These are phyloP conservation scores for Cryptococcus sp. DNA, from an alignment of 1,284 basidiomycete genomes.

Conservation along the genomic window DNA sequence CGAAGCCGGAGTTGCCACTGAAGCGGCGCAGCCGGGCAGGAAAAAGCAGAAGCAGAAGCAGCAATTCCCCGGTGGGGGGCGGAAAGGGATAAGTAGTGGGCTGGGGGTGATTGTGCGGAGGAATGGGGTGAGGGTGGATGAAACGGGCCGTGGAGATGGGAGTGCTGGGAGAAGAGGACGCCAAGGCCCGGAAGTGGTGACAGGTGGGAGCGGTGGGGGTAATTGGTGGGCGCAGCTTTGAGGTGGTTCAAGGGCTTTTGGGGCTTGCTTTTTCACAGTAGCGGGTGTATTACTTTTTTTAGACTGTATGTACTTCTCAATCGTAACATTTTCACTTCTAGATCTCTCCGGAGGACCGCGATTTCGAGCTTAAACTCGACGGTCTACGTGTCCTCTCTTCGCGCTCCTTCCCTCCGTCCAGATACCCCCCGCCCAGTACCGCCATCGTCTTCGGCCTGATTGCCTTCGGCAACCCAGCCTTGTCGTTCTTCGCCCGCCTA, in stretches of 20 bases:
- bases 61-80: constrained; percentile 57
- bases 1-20: constrained; percentile 13
- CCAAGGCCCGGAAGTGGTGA: not conserved
- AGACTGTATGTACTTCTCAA: not conserved
- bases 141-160: constrained; percentile 3
- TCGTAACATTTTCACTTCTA: not conserved
- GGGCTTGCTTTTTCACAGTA: not conserved
- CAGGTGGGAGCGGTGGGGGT: not conserved
- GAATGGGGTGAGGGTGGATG: constrained; percentile 36
- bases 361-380: constrained; percentile 3
- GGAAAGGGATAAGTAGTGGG: constrained; percentile 68
- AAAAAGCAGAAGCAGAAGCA: constrained; percentile 17
- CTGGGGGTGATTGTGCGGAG: constrained; percentile 59
- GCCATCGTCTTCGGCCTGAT: constrained; percentile 9
- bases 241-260: no score
- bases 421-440: constrained; percentile 14
- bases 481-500: not conserved
- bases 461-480: not conserved
- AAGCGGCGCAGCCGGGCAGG: constrained; percentile 16
- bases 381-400: not conserved
- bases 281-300: constrained; percentile 41
- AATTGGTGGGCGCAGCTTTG: not conserved
- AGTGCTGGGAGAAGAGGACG: constrained; percentile 1
- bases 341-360: not conserved
- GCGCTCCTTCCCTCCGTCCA: constrained; percentile 14